Evolutionary conservation across 2,329 filamentous ascomycete genomes (phyloP).

Genomic region (Ceratocystis eucalypticola): DNA sequence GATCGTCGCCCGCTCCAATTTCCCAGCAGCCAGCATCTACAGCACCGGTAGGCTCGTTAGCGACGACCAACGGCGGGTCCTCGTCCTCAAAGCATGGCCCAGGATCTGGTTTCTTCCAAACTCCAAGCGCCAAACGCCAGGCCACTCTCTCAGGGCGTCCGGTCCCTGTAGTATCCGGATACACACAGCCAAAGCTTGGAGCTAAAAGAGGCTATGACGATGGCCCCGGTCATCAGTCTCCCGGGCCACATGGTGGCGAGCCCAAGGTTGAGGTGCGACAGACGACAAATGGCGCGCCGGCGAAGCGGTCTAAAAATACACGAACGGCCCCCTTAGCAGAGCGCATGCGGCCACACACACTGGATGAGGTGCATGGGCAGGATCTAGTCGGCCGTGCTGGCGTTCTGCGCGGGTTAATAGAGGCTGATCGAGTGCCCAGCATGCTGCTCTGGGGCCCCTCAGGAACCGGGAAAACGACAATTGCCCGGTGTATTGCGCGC

Average conservation of each 20-base stretch:
- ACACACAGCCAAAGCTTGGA: constrained; percentile 1
- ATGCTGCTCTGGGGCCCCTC: constrained; percentile 89
- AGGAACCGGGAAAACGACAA: constrained; percentile 79
- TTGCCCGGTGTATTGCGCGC: constrained; percentile 77
- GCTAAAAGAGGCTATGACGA: constrained; percentile 41
- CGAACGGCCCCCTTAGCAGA: constrained; percentile 77
- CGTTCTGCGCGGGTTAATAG: constrained; percentile 75
- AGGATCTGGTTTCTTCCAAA: constrained; percentile 48
- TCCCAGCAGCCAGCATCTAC: constrained; percentile 19
- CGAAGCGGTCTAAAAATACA: constrained; percentile 54
- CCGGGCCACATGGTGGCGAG: not conserved
- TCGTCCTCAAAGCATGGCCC: constrained; percentile 26
- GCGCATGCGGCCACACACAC: constrained; percentile 71
- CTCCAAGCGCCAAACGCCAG: constrained; percentile 44
- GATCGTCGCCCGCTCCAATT: constrained; percentile 13
- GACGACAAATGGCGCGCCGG: constrained; percentile 11
- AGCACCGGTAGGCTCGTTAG: not conserved
- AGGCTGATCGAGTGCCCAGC: constrained; percentile 71
- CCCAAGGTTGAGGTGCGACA: not conserved
- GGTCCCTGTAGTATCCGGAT: not conserved
- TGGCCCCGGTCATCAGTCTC: constrained; percentile 31
- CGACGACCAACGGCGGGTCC: not conserved
- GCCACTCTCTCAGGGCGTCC: constrained; percentile 24
- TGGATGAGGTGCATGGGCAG: constrained; percentile 84
- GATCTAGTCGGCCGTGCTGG: constrained; percentile 75